Conservation (phyloP, 2,329 filamentous ascomycete genomes). For the Aureobasidium sp. region DNA sequence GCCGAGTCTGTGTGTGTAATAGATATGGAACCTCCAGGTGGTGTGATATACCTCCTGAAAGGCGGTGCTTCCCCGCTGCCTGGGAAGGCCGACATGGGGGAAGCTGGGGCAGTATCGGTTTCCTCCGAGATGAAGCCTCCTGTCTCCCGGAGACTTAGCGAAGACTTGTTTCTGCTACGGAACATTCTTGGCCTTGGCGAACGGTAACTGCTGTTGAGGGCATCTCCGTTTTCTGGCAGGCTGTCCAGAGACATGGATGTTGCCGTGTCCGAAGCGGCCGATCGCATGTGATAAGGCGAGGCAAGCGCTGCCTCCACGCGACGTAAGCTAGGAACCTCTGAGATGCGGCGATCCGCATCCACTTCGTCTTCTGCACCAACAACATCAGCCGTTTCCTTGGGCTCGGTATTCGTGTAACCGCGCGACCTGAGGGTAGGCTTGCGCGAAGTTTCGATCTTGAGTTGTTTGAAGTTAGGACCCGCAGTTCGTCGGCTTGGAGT, state of each 20-base stretch:
- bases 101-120: constrained; percentile 12
- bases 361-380: background rate
- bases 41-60: constrained; percentile 2
- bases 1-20: constrained; percentile 24
- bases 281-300: constrained; percentile 12
- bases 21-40: background rate
- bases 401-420: constrained; percentile 2
- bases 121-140: constrained; percentile 42
- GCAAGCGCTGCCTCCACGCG: constrained; percentile 7
- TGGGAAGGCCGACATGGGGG: constrained; percentile 15
- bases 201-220: background rate
- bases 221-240: constrained; percentile 8
- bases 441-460: constrained; percentile 74
- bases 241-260: constrained; percentile 15
- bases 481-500: constrained; percentile 63
- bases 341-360: constrained; percentile 7
- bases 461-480: constrained; percentile 66
- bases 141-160: constrained; percentile 61
- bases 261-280: constrained; percentile 15
- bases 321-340: constrained; percentile 14
- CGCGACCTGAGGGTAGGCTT: constrained; percentile 20
- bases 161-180: constrained; percentile 42
- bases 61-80: background rate
- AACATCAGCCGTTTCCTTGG: background rate
- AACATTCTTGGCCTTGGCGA: constrained; percentile 24